A percentile compares a stretch with the other conserved stretches of the same genome.
These are phyloP conservation scores for Diaporthe batatas DNA, from an alignment of 2,329 filamentous ascomycete species.

Conservation along the genomic window DNA sequence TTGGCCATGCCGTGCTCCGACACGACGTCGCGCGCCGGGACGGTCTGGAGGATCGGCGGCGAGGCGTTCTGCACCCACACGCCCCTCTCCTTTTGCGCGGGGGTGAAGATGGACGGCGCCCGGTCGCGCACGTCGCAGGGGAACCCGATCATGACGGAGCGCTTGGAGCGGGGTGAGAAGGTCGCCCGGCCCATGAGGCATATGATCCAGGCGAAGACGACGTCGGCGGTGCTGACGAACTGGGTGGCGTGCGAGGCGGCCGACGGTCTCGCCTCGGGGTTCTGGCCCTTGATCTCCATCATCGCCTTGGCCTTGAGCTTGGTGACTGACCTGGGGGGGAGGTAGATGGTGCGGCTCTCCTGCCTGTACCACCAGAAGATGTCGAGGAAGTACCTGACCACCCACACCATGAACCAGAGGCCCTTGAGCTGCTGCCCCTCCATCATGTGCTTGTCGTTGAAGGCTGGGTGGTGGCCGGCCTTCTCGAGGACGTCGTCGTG, in stretches of 20 bases:
- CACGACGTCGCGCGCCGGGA: constrained; percentile 10
- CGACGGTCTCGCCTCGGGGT: background rate
- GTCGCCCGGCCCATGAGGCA: constrained; percentile 9
- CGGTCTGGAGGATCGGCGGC: background rate
- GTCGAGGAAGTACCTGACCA: constrained; percentile 1
- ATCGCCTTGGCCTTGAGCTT: constrained; percentile 16
- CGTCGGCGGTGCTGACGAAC: constrained; percentile 25
- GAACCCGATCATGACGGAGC: constrained; percentile 26
- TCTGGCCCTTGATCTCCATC: constrained; percentile 4
- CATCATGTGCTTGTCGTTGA: constrained; percentile 4
- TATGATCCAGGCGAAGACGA: constrained; percentile 11
- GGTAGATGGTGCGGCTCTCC: constrained; percentile 1
- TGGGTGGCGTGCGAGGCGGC: background rate
- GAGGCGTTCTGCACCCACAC: constrained; percentile 19
- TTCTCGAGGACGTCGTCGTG: background rate
- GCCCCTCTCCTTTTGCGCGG: background rate
- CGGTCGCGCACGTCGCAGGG: constrained; percentile 18
- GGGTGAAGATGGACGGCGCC: constrained; percentile 13
- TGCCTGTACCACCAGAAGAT: background rate
- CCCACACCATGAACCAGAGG: background rate
- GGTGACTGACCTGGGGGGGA: constrained; percentile 3
- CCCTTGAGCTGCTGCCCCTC: background rate
- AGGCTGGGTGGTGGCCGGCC: background rate
- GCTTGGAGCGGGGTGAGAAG: background rate
- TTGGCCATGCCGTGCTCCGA: constrained; percentile 35